Conservation (phyloP, 2,329 filamentous ascomycete species). For the Diplodia intermedia region DNA sequence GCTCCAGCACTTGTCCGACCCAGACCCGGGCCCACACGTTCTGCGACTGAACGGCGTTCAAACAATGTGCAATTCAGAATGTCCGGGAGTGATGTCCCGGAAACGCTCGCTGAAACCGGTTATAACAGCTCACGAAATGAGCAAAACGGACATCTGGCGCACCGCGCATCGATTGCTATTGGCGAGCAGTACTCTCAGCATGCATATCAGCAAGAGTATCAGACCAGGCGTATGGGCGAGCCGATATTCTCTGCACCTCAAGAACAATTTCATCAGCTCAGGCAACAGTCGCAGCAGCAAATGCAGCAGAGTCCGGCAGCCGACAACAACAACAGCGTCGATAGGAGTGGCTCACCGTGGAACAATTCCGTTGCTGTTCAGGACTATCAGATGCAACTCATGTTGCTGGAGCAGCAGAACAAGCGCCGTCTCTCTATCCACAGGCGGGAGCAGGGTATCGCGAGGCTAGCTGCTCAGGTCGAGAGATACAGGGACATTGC, state of each 20-base stretch:
- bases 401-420: constrained; percentile 85
- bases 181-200: not conserved
- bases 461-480: not conserved
- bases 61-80: not conserved
- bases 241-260: not conserved
- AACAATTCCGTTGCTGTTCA: constrained; percentile 56
- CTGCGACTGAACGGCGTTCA: not conserved
- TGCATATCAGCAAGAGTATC: not conserved
- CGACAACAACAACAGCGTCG: not conserved
- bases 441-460: not conserved
- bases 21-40: not conserved
- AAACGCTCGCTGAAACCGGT: not conserved
- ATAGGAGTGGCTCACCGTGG: constrained; percentile 57
- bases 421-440: constrained; percentile 86
- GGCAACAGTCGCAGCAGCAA: not conserved
- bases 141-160: not conserved
- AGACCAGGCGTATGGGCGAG: not conserved
- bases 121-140: not conserved
- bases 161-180: constrained; percentile 10
- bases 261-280: too few relatives aligned
- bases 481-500: not conserved
- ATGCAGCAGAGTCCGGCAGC: not conserved
- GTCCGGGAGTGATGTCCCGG: not conserved
- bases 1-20: not conserved
- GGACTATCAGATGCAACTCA: constrained; percentile 88